Percentiles rank a stretch among this genome's conserved stretches.
phyloP scores from a whole-genome alignment of 2,329 filamentous ascomycete genomes.

The Penicillium sp. region DNA sequence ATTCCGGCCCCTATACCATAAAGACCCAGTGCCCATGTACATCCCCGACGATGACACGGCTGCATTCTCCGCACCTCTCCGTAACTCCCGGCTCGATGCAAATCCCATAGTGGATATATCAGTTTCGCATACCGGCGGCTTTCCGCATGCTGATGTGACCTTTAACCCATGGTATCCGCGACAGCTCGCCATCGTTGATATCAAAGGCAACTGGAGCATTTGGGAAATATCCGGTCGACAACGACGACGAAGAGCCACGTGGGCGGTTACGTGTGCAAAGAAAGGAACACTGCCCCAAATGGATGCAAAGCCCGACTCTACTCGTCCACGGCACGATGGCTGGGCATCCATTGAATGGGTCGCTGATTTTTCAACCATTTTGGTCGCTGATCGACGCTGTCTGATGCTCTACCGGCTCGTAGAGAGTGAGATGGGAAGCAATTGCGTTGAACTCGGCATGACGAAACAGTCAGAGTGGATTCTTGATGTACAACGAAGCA shows the following conservation, averaged over 20 bases:
- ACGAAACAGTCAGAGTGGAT: slow-evolving; percentile 53
- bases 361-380: slow-evolving; percentile 41
- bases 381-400: slow-evolving; percentile 55
- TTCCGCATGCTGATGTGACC: slow-evolving; percentile 55
- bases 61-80: slow-evolving; percentile 17
- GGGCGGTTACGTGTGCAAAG: slow-evolving; percentile 29
- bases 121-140: slow-evolving; percentile 46
- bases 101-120: slow-evolving; percentile 50
- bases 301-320: slow-evolving; percentile 11
- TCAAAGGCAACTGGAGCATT: slow-evolving; percentile 56
- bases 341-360: slow-evolving; percentile 49
- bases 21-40: slow-evolving; percentile 27
- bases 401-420: slow-evolving; percentile 40
- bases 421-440: slow-evolving; percentile 26
- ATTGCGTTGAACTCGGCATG: slow-evolving; percentile 40
- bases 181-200: slow-evolving; percentile 59
- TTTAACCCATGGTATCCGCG: slow-evolving; percentile 63
- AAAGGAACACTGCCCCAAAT: slow-evolving; percentile 35
- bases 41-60: slow-evolving; percentile 16
- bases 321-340: slow-evolving; percentile 38
- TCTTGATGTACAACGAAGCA: slow-evolving; percentile 53
- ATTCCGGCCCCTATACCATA: slow-evolving; percentile 47
- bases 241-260: slow-evolving; percentile 31
- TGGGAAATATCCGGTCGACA: slow-evolving; percentile 44
- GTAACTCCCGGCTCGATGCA: slow-evolving; percentile 48